Evolutionary conservation across 768 basidiomycete genomes (phyloP).

Genomic region (Pisolithus sp.): DNA sequence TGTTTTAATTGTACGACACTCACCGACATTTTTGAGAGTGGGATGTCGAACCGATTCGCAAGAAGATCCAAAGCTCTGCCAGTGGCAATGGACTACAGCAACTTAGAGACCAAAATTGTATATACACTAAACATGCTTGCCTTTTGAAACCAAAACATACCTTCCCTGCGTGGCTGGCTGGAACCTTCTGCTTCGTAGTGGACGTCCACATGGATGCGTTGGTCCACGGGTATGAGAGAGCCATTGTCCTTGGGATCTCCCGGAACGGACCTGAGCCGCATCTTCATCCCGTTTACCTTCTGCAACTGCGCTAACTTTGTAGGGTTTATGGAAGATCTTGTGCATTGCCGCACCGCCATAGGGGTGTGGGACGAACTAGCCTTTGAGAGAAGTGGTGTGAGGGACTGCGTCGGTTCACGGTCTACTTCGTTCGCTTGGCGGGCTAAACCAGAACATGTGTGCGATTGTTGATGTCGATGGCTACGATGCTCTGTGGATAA

Average conservation of each 20-base stretch:
- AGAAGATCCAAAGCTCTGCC: constrained; percentile 62
- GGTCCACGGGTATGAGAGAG: constrained; percentile 40
- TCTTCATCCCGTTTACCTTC: constrained; percentile 63
- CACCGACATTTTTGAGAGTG: constrained; percentile 8
- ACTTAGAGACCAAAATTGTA: constrained; percentile 1
- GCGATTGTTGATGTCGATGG: constrained; percentile 62
- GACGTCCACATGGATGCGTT: constrained; percentile 56
- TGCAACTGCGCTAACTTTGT: constrained; percentile 47
- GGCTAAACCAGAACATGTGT: constrained; percentile 39
- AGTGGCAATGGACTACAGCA: constrained; percentile 41
- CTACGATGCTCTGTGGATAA: constrained; percentile 29
- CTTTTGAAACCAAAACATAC: constrained; percentile 67
- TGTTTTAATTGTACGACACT: background rate
- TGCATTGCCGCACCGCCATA: constrained; percentile 18
- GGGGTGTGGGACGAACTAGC: constrained; percentile 39
- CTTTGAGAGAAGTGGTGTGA: constrained; percentile 41
- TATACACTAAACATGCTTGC: constrained; percentile 28
- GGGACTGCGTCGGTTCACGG: constrained; percentile 40
- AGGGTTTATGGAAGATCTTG: constrained; percentile 39
- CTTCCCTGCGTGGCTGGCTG: constrained; percentile 28
- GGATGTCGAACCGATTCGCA: constrained; percentile 19
- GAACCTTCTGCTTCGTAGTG: constrained; percentile 15
- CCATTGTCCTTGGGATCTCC: constrained; percentile 53
- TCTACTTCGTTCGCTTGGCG: constrained; percentile 9
- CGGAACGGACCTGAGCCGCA: constrained; percentile 64